Evolutionary conservation across 768 basidiomycete genomes (phyloP).

Genomic region (Tulasnella sp.): DNA sequence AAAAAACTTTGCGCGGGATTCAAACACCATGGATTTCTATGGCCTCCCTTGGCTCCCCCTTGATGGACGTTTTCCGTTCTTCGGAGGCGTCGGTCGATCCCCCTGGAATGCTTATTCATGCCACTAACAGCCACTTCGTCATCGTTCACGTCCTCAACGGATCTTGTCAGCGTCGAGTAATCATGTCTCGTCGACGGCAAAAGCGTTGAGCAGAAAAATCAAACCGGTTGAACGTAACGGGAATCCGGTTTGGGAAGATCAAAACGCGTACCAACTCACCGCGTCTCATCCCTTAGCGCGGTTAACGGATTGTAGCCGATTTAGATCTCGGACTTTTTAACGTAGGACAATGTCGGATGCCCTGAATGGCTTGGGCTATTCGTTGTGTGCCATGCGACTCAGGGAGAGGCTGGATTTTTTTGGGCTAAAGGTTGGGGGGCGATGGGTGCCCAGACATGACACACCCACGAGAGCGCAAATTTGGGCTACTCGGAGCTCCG

Average conservation of each 20-base stretch:
- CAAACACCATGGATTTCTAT: neutral
- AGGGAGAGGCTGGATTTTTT: neutral
- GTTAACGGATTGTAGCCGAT: neutral
- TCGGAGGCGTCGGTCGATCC: neutral
- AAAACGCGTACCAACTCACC: neutral
- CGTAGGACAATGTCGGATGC: neutral
- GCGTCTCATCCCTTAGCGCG: neutral
- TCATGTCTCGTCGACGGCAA: neutral
- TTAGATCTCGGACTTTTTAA: neutral
- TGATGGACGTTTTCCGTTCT: neutral
- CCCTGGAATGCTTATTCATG: constrained; percentile 2
- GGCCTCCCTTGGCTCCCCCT: neutral
- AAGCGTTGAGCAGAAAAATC: neutral
- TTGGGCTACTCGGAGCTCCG: neutral
- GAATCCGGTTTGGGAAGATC: neutral
- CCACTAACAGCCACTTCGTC: neutral
- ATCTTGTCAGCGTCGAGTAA: neutral
- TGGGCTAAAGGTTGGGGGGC: neutral
- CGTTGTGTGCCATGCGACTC: neutral
- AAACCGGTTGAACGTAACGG: neutral
- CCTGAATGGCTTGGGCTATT: constrained; percentile 2
- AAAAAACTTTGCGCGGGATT: neutral
- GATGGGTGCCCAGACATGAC: neutral
- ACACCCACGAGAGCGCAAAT: neutral
- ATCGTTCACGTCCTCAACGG: neutral